Base-by-base conservation (phyloP, 495 filamentous ascomycete species). In the Geopyxis carbonaria region DNA sequence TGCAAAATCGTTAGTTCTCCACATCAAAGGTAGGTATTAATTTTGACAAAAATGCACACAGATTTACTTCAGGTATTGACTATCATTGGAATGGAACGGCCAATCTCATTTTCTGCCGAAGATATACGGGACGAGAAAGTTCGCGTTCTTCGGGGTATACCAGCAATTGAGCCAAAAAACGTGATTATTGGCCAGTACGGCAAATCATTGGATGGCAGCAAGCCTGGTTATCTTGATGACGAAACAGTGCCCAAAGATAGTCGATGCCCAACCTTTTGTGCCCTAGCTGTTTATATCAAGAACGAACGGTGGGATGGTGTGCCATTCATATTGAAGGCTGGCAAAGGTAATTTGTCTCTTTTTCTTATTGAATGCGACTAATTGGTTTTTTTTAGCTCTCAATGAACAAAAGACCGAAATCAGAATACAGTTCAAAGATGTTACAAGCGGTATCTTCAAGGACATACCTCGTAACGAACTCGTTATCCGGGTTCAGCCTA, bases 351-450 rank as follows among this genome's bases (percentile, higher is more conserved):
- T 53, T 33, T n/a, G n/a, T n/a, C 11, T 13, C 15, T 29, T 21
- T 4, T 39, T 21, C 27, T 31, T 22, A 9, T 27, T 9, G 11
- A 38, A 43, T 52, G 20, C 55, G 15, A 6, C 28, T 22, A 9
- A 18, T 8, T 19, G 5, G 20, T 10, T 20, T 9, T 11, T 7
- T 28, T 23, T 40, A 72, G 89, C 89, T 38, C 66, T 99, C 34
- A 99, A 99, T 61, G 91, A 99, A 70, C 91, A 99, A 60, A 99
- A 99, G 75, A 95, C 91, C 22, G 91, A 99, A 64, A 87, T 99
- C 48, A 83, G 91, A 51, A 94, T 99, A 45, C 91, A 99, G 59
- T 99, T 93, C 73, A 87, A 86, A 64, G 91, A 99, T 52, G 89
- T 99, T 38, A 95, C 91, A 15, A 93, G 85, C 20, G 91, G 91